phyloP scores from a whole-genome alignment of 1,139 yeast species.

The Candida frijolesensis region DNA sequence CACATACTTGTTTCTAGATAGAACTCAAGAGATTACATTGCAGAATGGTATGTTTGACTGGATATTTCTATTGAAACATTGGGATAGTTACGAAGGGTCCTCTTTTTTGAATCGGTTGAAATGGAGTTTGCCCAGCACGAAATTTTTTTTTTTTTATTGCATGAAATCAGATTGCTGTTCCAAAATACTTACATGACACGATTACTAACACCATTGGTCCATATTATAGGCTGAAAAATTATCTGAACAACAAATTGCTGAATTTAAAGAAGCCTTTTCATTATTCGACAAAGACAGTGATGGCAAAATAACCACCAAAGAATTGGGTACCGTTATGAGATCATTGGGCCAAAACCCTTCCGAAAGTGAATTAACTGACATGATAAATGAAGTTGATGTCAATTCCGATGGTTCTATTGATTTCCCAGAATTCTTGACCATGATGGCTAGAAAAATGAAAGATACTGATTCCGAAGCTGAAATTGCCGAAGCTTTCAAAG shows the following conservation, averaged over 20 bases:
- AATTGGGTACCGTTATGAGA: slow-evolving; percentile 97
- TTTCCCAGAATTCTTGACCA: slow-evolving; percentile 79
- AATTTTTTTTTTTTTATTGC: no score
- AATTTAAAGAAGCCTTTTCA: slow-evolving; percentile 96
- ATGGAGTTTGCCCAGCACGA: no score
- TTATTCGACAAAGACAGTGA: slow-evolving; percentile 95
- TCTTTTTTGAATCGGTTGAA: no score
- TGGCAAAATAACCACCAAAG: slow-evolving; percentile 93
- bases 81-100: background rate
- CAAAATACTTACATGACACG: no score
- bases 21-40: background rate
- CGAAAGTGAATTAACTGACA: slow-evolving; percentile 91
- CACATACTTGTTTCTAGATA: background rate
- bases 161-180: no score
- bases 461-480: slow-evolving; percentile 97
- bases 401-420: slow-evolving; percentile 95
- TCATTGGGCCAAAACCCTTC: slow-evolving; percentile 96
- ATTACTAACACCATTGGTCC: background rate
- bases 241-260: slow-evolving; percentile 94
- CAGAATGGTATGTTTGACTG: slow-evolving; percentile 6
- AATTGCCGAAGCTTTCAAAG: slow-evolving; percentile 95
- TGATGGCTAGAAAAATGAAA: slow-evolving; percentile 95
- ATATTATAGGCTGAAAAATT: slow-evolving; percentile 70
- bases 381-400: slow-evolving; percentile 95
- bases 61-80: background rate